Evolutionary conservation across 1,139 yeast species (phyloP).

Genomic region (Hanseniaspora uvarum): DNA sequence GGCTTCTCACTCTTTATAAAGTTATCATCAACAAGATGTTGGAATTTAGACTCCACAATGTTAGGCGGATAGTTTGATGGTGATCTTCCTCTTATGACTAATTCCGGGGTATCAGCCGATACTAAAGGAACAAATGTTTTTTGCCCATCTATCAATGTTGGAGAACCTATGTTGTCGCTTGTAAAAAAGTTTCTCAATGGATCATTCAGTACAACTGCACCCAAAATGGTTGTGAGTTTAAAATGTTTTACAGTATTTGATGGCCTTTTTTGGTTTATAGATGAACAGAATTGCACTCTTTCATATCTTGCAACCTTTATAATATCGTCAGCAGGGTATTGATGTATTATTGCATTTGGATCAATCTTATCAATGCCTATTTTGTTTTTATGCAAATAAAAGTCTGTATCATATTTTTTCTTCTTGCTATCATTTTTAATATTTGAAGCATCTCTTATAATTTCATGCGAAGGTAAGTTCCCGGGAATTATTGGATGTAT

Average conservation of each 20-base stretch:
- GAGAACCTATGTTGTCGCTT: conserved; percentile 16
- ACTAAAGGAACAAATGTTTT: conserved; percentile 31
- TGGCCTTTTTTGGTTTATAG: conserved; percentile 46
- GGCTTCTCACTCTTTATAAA: neutral
- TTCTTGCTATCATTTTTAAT: conserved; percentile 46
- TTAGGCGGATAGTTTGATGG: conserved; percentile 45
- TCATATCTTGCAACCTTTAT: conserved; percentile 57
- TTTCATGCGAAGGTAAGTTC: conserved; percentile 45
- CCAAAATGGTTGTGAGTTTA: conserved; percentile 45
- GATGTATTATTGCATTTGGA: conserved; percentile 19
- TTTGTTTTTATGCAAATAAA: conserved; percentile 38
- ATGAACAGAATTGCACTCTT: conserved; percentile 56
- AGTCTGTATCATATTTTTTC: conserved; percentile 43
- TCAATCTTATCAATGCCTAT: conserved; percentile 11
- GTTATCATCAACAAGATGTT: neutral
- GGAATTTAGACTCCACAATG: neutral
- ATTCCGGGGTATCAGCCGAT: conserved; percentile 47
- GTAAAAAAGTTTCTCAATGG: conserved; percentile 24
- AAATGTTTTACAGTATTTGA: conserved; percentile 41
- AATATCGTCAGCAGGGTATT: conserved; percentile 42
- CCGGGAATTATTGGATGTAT: conserved; percentile 52
- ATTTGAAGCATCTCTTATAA: conserved; percentile 51
- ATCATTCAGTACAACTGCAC: conserved; percentile 41
- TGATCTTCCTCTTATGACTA: conserved; percentile 58
- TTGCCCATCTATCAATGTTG: conserved; percentile 17